Evolutionary conservation across 2,329 filamentous ascomycete species (phyloP), one percentile per base, ranked within the genome.

Genomic region (Xylaria sp.): DNA sequence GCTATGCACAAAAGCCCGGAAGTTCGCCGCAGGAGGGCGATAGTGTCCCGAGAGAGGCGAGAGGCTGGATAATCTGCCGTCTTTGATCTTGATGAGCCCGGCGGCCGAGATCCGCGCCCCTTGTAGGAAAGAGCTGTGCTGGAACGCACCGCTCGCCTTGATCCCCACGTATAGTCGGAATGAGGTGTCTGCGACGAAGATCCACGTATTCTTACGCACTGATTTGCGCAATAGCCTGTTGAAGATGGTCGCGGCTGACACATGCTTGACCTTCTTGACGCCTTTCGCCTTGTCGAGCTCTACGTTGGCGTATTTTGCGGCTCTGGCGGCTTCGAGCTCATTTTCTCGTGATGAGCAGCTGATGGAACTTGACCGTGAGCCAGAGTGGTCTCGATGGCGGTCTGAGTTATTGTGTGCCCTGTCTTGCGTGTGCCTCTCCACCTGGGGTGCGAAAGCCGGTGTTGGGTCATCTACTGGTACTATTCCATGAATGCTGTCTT

Each of bases 151-250:
- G 3, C 89, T 91, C 77, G 92, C 89, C 75, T 97, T 97, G 81
- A 97, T 96, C 54, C 94, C 94, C 38, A 97, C 89, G 77, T 97
- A 97, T 0, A 97, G 83, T 0, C 92, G 88, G 77, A 94, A 96
- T 0, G 87, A 90, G 0, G 92, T 95, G 79, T 97, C 94, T 27
- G 92, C 91, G 7, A 94, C 94, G 74, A 97, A 97, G 70, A 97
- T 96, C 94, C 94, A 97, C 4, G 92, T 96, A 74, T 95, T 94
- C 69, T 93, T 93, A 78, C 90, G 92, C 44, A 94, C 91, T 0
- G 91, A 90, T 70, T 92, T 91, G 67, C 92, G 88, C 17, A 96
- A 84, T 5, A 97, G 83, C 69, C 92, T 91, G 77, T 96, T 93
- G 77, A 95, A 87, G 3, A 97, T 85, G 0, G 90, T 90, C 0